Base-by-base conservation (phyloP, 768 basidiomycete genomes). In the Myochromella boudieri region DNA sequence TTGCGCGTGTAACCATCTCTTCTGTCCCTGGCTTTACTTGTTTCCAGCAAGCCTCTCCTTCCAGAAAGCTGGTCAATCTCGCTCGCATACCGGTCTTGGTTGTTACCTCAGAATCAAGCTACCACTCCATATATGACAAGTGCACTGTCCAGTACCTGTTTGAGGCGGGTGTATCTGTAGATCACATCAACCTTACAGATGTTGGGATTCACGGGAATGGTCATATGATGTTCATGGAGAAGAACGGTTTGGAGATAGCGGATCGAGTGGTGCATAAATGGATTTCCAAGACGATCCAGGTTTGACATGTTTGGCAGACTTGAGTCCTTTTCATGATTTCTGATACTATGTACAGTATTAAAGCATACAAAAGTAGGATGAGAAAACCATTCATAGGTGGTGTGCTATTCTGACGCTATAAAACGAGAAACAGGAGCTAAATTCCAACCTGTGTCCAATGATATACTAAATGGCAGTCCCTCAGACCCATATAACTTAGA, bases 201-300 rank as follows among this genome's bases (percentile, higher is more conserved):
- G 51, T 74, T 1, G 78, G 77, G 6, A 73, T 80, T 18, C 68
- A 60, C 42, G 78, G 78, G 33, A 80, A 80, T 52, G 78, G 74
- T 1, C 78, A 80, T 60, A 71, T 80, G 71, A 70, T 80, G 63
- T 78, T 79, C 50, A 75, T 80, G 72, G 78, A 80, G 45, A 70
- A 65, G 47, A 80, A 80, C 54, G 68, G 61, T 8, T 46, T 71
- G 28, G 64, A 68, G 37, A 75, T 80, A 28, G 75, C 60, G 10
- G 68, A 64, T 4, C 32, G 60, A 24, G 71, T 77, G 4, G 61
- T 76, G 18, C 57, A 68, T 34, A 60, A 58, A 41, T 77, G 76
- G 77, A 58, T 74, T 26, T 51, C 48, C 26, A 41, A 46, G 6
- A 52, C 39, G n/a, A 21, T 59, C 27, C 48, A 38, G 0, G 24